Base-by-base conservation (phyloP, 805 yeast genomes). In the Yamadazyma insecticola region DNA sequence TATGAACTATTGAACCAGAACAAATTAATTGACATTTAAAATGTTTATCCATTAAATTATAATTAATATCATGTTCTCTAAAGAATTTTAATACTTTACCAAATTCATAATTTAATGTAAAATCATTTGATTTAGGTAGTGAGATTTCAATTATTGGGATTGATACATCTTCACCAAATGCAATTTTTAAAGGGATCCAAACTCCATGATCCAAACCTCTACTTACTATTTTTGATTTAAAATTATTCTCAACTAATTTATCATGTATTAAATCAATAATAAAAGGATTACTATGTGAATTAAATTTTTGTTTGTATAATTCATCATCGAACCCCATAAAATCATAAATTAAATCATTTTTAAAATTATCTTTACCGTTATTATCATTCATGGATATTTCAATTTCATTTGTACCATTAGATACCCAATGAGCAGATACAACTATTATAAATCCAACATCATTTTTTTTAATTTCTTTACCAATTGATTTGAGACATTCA, bases 1-100 rank as follows among this genome's bases (percentile, higher is more conserved):
- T 85, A 54, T 84, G 94, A 14, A 82, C 92, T 5, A 86, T 67
- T 84, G 81, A 80, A 4, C 95, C 95, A 1, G 89, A 80, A 32
- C 76, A 70, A 4, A 84, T 51, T 2, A 84, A 58, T 33, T 75
- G 22, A 4, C 69, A 67, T n/a, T 45, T 44, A 17, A 58, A 42
- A 34, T 56, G 44, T 25, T 39, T 41, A 12, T 46, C 29, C 20
- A 44, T 32, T n/a, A 31, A 28, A 14, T 53, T 50, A 37, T 61
- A 60, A 55, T 58, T 56, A 28, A 62, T 38, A 30, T 43, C 35
- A 30, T 72, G 53, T 2, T 65, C 60, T 39, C 88, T 64, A 41
- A 76, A 72, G 21, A 63, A 57, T 11, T 69, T 48, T 30, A 84
- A 55, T 0, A 63, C 67, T 38, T 70, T 53, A 3, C 94, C 95